phyloP scores from a whole-genome alignment of 345 rosid genomes.

The Euclidium syriacum region DNA sequence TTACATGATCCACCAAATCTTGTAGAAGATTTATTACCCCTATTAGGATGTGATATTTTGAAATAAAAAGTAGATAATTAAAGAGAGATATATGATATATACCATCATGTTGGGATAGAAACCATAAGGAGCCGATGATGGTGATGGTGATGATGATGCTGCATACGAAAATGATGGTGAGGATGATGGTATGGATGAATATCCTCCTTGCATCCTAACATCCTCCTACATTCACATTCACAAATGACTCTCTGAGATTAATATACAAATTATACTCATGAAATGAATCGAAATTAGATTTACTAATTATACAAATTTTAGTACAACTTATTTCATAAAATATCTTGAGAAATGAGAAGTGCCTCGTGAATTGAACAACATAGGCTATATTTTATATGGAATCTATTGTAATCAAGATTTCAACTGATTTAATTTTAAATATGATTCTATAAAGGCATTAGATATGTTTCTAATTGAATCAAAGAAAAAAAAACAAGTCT shows the following conservation, averaged over 20 bases:
- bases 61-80: background rate
- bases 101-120: constrained; percentile 63
- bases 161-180: constrained; percentile 46
- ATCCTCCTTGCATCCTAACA: constrained; percentile 49
- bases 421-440: background rate
- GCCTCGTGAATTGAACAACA: background rate
- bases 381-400: background rate
- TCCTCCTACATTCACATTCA: constrained; percentile 61
- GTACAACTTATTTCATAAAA: background rate
- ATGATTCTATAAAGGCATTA: background rate
- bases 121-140: constrained; percentile 61
- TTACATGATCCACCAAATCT: constrained; percentile 2
- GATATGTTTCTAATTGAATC: background rate
- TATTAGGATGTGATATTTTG: background rate
- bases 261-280: background rate
- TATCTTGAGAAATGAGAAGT: background rate
- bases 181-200: constrained; percentile 49
- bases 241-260: background rate
- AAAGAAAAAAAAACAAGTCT: background rate
- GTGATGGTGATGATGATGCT: constrained; percentile 30
- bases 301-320: background rate
- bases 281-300: background rate
- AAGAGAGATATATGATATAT: constrained; percentile 10
- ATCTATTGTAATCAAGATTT: background rate
- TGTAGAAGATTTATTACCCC: background rate